These are phyloP conservation scores for Chaetoceros muelleri DNA, from an alignment of 108 stramenopile genomes.

Conservation along the genomic window DNA sequence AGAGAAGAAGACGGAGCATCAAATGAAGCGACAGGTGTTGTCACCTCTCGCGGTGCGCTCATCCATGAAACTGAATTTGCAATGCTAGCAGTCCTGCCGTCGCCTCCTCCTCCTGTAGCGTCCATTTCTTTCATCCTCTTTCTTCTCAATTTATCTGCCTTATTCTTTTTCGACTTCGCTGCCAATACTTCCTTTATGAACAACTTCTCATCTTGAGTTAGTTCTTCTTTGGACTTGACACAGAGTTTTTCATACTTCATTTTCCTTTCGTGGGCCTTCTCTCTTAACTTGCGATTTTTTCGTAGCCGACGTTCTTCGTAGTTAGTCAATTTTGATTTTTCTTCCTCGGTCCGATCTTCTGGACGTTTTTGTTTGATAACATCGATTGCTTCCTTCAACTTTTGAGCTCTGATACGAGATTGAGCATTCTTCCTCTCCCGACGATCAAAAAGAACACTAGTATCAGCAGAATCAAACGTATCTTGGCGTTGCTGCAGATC, in stretches of 20 bases:
- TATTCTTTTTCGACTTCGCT: constrained; percentile 48
- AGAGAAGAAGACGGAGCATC: too few species aligned
- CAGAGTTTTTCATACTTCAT: constrained; percentile 34
- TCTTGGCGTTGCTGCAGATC: not conserved
- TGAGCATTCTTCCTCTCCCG: constrained; percentile 44
- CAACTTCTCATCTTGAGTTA: constrained; percentile 36
- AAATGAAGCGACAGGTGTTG: too few species aligned
- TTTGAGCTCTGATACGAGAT: constrained; percentile 30
- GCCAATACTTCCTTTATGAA: constrained; percentile 21
- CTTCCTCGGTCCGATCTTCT: constrained; percentile 27
- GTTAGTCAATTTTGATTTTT: constrained; percentile 21
- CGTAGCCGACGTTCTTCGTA: constrained; percentile 31
- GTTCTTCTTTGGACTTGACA: constrained; percentile 24
- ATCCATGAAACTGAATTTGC: too few species aligned
- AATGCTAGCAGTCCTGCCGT: too few species aligned
- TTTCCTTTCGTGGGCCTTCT: constrained; percentile 48
- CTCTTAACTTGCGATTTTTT: constrained; percentile 41
- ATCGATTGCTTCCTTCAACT: constrained; percentile 23
- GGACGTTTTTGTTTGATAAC: constrained; percentile 19
- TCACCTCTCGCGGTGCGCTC: too few species aligned
- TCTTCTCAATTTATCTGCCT: constrained; percentile 16
- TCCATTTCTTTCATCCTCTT: constrained; percentile 1
- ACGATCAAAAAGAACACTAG: too few species aligned
- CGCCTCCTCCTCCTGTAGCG: too few species aligned
- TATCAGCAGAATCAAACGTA: too few species aligned